Evolutionary conservation across 2,329 filamentous ascomycete genomes (phyloP).

Genomic region (Fusarium continuum): DNA sequence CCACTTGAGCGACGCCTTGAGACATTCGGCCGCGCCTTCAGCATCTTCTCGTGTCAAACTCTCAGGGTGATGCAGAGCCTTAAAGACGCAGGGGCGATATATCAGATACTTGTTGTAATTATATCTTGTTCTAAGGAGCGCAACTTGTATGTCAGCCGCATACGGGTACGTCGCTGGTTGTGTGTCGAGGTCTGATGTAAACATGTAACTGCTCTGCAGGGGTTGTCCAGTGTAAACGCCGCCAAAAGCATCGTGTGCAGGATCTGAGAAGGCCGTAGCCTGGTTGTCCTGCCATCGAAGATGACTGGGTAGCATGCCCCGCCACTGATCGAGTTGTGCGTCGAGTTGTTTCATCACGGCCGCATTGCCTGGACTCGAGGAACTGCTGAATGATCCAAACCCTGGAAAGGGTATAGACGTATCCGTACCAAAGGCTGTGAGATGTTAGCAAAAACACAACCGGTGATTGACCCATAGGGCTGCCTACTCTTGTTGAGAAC

Average conservation of each 20-base stretch:
- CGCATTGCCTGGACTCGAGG: conserved; percentile 19
- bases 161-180: conserved; percentile 55
- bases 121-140: conserved; percentile 65
- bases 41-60: conserved; percentile 63
- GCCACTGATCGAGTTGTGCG: conserved; percentile 66
- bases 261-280: conserved; percentile 44
- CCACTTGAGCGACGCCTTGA: conserved; percentile 67
- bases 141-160: conserved; percentile 64
- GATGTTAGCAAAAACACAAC: conserved; percentile 2
- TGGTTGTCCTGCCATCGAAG: conserved; percentile 67
- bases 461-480: conserved; percentile 1
- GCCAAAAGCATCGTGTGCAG: conserved; percentile 27
- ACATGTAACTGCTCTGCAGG: conserved; percentile 36
- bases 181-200: conserved; percentile 37
- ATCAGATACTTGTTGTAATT: conserved; percentile 68
- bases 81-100: conserved; percentile 67
- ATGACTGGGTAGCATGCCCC: conserved; percentile 61
- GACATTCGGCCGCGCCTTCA: conserved; percentile 63
- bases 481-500: conserved; percentile 63
- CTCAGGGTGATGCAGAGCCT: conserved; percentile 66
- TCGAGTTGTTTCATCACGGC: conserved; percentile 61
- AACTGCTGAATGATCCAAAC: conserved; percentile 23
- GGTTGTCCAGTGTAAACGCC: conserved; percentile 33
- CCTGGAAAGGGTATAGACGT: conserved; percentile 24
- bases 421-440: conserved; percentile 33